These are phyloP conservation scores for Penicillium canescens DNA, from an alignment of 495 filamentous ascomycete species.

Conservation along the genomic window DNA sequence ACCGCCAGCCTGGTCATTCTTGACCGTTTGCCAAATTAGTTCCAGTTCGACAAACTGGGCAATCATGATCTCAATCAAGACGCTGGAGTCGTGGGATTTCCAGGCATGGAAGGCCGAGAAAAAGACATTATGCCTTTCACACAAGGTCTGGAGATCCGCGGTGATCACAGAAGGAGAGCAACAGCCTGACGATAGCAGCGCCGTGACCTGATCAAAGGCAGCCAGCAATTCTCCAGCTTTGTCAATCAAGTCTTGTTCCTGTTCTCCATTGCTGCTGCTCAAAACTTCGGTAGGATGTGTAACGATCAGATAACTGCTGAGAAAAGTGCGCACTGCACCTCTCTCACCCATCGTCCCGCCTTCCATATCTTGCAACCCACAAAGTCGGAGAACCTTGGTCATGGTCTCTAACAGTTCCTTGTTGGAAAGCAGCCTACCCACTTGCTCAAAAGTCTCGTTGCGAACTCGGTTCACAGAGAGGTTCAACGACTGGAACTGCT, in stretches of 20 bases:
- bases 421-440: constrained; percentile 74
- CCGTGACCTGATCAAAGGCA: constrained; percentile 75
- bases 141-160: constrained; percentile 44
- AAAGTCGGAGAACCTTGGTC: constrained; percentile 70
- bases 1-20: constrained; percentile 80
- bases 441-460: constrained; percentile 77
- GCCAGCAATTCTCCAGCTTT: constrained; percentile 86
- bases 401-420: constrained; percentile 70
- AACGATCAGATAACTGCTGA: constrained; percentile 89
- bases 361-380: constrained; percentile 71
- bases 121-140: constrained; percentile 74
- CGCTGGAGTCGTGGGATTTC: constrained; percentile 89
- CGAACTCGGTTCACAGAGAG: constrained; percentile 73
- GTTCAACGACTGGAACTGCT: constrained; percentile 66
- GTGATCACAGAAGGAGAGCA: constrained; percentile 38
- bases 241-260: constrained; percentile 85
- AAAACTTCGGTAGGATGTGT: constrained; percentile 91
- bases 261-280: constrained; percentile 78
- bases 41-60: constrained; percentile 94
- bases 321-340: constrained; percentile 81
- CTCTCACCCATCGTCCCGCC: constrained; percentile 69
- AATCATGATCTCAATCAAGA: constrained; percentile 91
- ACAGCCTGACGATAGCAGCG: constrained; percentile 58
- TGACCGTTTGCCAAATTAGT: constrained; percentile 94
- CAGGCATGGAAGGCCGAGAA: constrained; percentile 91